Base-by-base conservation (phyloP, 2,329 filamentous ascomycete species). In the Colletotrichum lini region DNA sequence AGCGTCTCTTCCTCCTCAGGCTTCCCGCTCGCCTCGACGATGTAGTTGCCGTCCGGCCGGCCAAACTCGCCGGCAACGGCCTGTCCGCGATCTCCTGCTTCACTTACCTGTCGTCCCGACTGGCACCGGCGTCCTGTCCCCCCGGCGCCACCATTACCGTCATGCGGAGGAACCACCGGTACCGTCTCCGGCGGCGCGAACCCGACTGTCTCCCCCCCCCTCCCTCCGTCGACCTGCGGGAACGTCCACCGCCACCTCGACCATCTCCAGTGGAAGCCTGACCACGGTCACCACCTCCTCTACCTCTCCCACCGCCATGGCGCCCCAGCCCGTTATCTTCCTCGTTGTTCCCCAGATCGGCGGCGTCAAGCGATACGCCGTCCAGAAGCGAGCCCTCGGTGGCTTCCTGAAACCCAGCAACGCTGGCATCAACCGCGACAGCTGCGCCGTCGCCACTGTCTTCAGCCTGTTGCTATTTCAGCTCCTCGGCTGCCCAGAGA, bases 381-480 rank as follows among this genome's bases (percentile, higher is more conserved):
- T 30, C 26, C 5, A 44, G 38, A 53, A 53, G 18, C 23, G 47
- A n/a, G 59, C 30, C 23, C 18, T 62, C 7, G 59, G 59, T 8
- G 59, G 59, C 47, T 53, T 62, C 35, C 18, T 62, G n/a, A 52
- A 21, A 18, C 49, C 26, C 26, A 4, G 21, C n/a, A 35, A 21
- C 26, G 12, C 30, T 12, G 16, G 16, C 21, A 45, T 10, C n/a
- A 42, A 62, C 7, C 30, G 44, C 2, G 9, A 44, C 18, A 62
- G 44, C 38, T 62, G 59, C 47, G 30, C 38, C 15, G 10, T 2
- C 5, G 35, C 59, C 47, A 52, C n/a, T 23, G 30, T 23, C 30
- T 62, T 53, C 9, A 26, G 7, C 35, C 12, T 62, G 4, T 26
- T 35, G 7, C 16, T n/a, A 3, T 30, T 15, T 4, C n/a, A n/a